A percentile compares a stretch with the other conserved stretches of the same genome.
Evolutionary conservation across 345 rosid species (phyloP).

Genomic region (Euphorbia lathyris): DNA sequence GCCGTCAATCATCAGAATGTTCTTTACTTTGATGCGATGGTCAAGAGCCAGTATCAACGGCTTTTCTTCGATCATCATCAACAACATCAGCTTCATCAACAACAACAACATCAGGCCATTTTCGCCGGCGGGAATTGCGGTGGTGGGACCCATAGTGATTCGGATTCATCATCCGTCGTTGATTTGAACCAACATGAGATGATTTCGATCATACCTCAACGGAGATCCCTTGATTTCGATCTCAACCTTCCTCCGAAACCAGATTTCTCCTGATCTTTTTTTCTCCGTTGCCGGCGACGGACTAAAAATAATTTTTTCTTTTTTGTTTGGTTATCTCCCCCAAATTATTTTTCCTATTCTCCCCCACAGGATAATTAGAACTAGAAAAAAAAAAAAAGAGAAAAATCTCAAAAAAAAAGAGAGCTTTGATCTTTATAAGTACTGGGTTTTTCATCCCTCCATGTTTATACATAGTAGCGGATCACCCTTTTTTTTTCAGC

Average conservation of each 20-base stretch:
- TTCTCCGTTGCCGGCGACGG: background rate
- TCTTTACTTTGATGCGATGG: conserved; percentile 31
- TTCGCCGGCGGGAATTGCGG: conserved; percentile 3
- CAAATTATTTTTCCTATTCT: conserved; percentile 9
- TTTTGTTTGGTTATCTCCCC: background rate
- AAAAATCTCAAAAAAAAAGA: background rate
- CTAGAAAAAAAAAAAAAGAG: conserved; percentile 12
- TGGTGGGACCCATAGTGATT: conserved; percentile 45
- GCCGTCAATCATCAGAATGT: conserved; percentile 16
- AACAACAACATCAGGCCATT: conserved; percentile 4
- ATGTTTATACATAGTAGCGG: conserved; percentile 29
- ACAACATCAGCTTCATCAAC: conserved; percentile 9
- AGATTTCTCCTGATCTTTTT: conserved; percentile 39
- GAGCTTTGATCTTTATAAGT: conserved; percentile 18
- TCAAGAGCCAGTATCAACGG: conserved; percentile 35
- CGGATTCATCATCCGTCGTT: conserved; percentile 56
- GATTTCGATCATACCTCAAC: conserved; percentile 18
- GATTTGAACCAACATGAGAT: conserved; percentile 37
- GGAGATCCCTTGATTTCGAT: conserved; percentile 48
- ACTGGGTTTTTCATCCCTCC: conserved; percentile 11
- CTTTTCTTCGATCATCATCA: conserved; percentile 26
- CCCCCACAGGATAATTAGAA: background rate
- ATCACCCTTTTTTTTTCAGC: conserved; percentile 31
- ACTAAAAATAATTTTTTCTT: background rate
- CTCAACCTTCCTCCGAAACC: conserved; percentile 60